Conservation (phyloP, 139 green algal species). For the Pycnococcus provasolii region DNA sequence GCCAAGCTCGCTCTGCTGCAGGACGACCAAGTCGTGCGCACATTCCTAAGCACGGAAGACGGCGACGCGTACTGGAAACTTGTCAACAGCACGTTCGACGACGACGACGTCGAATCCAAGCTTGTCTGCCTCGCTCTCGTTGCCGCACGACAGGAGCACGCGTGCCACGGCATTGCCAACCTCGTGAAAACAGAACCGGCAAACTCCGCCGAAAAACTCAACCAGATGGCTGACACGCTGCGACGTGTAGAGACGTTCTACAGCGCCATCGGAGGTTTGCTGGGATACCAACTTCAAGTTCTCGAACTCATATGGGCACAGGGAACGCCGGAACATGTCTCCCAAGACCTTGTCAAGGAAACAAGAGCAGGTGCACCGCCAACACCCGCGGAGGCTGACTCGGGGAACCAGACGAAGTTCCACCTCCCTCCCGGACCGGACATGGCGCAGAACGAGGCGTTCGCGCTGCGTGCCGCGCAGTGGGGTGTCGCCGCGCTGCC, state of each 20-base stretch:
- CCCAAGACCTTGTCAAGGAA: background rate
- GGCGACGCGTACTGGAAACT: too few relatives aligned
- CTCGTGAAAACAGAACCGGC: background rate
- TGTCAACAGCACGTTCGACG: too few relatives aligned
- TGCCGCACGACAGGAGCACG: too few relatives aligned
- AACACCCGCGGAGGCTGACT: background rate
- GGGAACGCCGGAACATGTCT: background rate
- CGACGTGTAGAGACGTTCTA: slow-evolving; percentile 65
- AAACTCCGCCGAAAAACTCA: slow-evolving; percentile 3
- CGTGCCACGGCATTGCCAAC: too few relatives aligned
- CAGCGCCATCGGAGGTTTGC: slow-evolving; percentile 80
- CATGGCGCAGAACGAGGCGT: slow-evolving; percentile 18
- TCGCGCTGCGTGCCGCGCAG: slow-evolving; percentile 5
- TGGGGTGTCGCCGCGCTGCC: slow-evolving; percentile 61
- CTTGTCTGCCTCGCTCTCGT: too few relatives aligned
- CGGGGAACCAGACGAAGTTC: background rate
- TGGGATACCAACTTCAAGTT: slow-evolving; percentile 81
- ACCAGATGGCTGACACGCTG: slow-evolving; percentile 17
- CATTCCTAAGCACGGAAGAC: too few relatives aligned
- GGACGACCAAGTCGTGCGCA: too few relatives aligned
- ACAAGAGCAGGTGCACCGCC: background rate
- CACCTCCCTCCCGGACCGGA: slow-evolving; percentile 27
- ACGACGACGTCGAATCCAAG: too few relatives aligned
- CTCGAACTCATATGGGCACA: slow-evolving; percentile 52
- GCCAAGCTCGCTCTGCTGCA: too few relatives aligned